Conservation (phyloP, 2,329 filamentous ascomycete species). For the Ascochyta clinopodiicola region DNA sequence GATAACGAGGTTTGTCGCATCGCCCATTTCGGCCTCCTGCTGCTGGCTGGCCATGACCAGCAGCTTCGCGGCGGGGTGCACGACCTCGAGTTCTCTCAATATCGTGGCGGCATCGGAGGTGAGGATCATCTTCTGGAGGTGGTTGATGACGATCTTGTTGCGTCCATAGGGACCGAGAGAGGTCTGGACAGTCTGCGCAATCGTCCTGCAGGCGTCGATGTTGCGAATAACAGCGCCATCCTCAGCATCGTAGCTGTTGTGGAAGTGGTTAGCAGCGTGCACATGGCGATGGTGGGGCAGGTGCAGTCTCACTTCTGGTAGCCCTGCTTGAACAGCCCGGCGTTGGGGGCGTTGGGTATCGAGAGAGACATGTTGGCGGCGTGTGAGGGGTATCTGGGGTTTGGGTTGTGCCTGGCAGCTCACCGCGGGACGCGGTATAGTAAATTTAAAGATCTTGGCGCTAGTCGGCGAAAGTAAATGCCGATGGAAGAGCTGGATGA, state of each 20-base stretch:
- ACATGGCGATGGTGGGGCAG: conserved; percentile 25
- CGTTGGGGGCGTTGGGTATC: conserved; percentile 92
- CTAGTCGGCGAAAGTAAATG: conserved; percentile 24
- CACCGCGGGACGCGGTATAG: conserved; percentile 40
- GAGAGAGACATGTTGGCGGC: conserved; percentile 81
- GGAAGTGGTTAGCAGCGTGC: conserved; percentile 43
- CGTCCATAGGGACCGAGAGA: conserved; percentile 96
- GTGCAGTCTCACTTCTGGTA: conserved; percentile 81
- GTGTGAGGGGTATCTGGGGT: conserved; percentile 40
- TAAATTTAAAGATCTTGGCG: conserved; percentile 18
- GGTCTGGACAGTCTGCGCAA: conserved; percentile 94
- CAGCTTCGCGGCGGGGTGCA: conserved; percentile 96
- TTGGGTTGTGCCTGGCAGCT: conserved; percentile 38
- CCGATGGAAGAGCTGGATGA: conserved; percentile 1
- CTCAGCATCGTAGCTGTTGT: conserved; percentile 90
- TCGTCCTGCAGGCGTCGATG: conserved; percentile 97
- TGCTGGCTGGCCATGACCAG: conserved; percentile 99
- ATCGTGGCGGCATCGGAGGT: conserved; percentile 98
- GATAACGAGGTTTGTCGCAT: conserved; percentile 97
- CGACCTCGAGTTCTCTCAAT: conserved; percentile 94
- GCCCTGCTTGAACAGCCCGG: conserved; percentile 91
- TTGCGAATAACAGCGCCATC: conserved; percentile 98
- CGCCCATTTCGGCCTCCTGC: conserved; percentile 98
- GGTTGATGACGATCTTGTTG: conserved; percentile 99
- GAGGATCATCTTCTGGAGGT: conserved; percentile 98